A percentile compares a stretch with the other conserved stretches of the same genome.
Evolutionary conservation across 129 eudicot genomes (phyloP).

Genomic region (Helichrysum umbraculigerum): DNA sequence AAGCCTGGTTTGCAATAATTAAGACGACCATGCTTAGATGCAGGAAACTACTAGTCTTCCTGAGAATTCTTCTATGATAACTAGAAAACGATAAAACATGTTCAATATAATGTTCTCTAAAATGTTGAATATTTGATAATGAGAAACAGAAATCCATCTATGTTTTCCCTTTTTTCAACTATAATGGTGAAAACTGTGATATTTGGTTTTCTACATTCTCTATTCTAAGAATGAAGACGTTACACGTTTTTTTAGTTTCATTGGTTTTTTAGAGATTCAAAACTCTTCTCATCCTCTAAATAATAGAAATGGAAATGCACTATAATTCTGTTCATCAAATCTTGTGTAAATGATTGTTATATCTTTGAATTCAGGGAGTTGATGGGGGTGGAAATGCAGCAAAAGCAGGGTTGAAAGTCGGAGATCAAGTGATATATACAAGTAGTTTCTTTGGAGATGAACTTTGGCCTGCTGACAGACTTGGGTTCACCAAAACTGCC

Average conservation of each 20-base stretch:
- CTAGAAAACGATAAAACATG: background rate
- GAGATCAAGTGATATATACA: constrained; percentile 93
- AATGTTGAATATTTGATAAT: too few relatives aligned
- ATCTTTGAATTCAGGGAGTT: constrained; percentile 51
- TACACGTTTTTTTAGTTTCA: too few relatives aligned
- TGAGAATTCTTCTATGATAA: too few relatives aligned
- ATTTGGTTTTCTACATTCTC: too few relatives aligned
- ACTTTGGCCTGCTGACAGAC: constrained; percentile 97
- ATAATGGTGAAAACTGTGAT: too few relatives aligned
- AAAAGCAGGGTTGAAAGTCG: constrained; percentile 79
- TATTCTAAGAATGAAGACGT: too few relatives aligned
- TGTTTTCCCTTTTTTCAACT: too few relatives aligned
- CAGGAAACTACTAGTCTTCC: background rate
- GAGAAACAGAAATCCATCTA: too few relatives aligned
- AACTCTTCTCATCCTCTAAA: background rate
- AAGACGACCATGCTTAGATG: background rate
- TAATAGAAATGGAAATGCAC: background rate
- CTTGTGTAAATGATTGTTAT: background rate
- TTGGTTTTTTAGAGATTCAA: background rate
- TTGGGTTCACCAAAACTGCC: constrained; percentile 95
- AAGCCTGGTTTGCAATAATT: background rate
- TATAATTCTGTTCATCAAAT: background rate
- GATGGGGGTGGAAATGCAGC: constrained; percentile 97
- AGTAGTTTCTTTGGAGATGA: constrained; percentile 99
- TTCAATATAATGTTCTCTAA: background rate